Evolutionary conservation across 1,284 basidiomycete species (phyloP), one percentile per base, ranked within the genome.

Genomic region (Tremellales sp.): DNA sequence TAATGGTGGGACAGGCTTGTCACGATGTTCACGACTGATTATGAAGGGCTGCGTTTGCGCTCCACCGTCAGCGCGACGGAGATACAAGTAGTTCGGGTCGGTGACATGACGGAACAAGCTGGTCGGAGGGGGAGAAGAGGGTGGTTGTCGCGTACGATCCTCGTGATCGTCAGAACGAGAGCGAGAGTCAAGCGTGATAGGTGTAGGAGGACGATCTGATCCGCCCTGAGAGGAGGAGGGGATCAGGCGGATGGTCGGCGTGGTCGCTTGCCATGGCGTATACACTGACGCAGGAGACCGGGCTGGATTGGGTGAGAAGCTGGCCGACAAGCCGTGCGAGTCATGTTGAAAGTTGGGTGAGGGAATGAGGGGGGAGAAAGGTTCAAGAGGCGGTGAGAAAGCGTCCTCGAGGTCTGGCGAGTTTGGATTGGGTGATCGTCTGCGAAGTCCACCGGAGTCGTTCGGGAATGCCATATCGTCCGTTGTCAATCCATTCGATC

Each of bases 391-490:
- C 35, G 4, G 45, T n/a, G n/a, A n/a, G n/a, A n/a, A n/a, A n/a
- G n/a, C n/a, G n/a, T n/a, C n/a, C n/a, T 36, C 33, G 5, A 36
- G 52, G n/a, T 55, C 23, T 1, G 60, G 57, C 11, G 60, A 59
- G 48, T 59, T 57, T 12, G 60, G 60, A 33, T 61, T 61, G 5
- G 60, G 60, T 6, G 60, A 61, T 15, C 60, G 50, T 19, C 55
- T 42, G 40, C 57, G 43, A n/a, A 62, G 49, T 10, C 60, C 60
- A n/a, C n/a, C n/a, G n/a, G n/a, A n/a, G n/a, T n/a, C n/a, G n/a
- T n/a, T n/a, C n/a, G n/a, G n/a, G n/a, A n/a, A n/a, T n/a, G n/a
- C n/a, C n/a, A n/a, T n/a, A n/a, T n/a, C n/a, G n/a, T n/a, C n/a
- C n/a, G n/a, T n/a, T n/a, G n/a, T n/a, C n/a, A n/a, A n/a, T n/a